phyloP scores from a whole-genome alignment of 176 grass and related monocot genomes.

The Rhipidocladum racemiflorum region DNA sequence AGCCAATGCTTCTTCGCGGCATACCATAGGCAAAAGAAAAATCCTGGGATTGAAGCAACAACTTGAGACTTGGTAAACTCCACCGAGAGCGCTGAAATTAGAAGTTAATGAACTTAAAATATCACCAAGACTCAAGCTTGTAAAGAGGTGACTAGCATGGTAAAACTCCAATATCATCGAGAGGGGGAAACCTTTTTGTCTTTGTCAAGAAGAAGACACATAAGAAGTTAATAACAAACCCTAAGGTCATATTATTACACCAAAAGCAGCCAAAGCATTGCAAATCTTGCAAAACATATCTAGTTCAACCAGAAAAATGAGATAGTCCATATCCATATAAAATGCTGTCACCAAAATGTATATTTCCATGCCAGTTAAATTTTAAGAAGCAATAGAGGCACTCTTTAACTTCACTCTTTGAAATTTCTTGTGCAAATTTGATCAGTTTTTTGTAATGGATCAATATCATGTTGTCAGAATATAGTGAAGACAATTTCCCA shows the following conservation, averaged over 20 bases:
- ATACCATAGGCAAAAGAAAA: constrained; percentile 91
- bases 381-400: neutral
- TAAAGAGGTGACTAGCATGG: neutral
- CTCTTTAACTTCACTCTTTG: neutral
- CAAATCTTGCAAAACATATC: neutral
- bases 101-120: constrained; percentile 11
- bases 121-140: neutral
- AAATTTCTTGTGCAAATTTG: neutral
- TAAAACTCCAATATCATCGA: neutral
- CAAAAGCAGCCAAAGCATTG: neutral
- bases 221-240: constrained; percentile 1
- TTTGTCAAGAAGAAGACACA: neutral
- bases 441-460: neutral
- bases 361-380: neutral
- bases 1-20: constrained; percentile 87
- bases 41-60: constrained; percentile 81
- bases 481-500: neutral
- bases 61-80: constrained; percentile 93
- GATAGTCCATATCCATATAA: neutral
- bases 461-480: neutral
- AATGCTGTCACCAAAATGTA: neutral
- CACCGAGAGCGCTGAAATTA: constrained; percentile 76
- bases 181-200: neutral
- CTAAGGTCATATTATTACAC: neutral
- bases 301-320: neutral